Evolutionary conservation across 768 basidiomycete species (phyloP).

Genomic region (Suillus placidus): DNA sequence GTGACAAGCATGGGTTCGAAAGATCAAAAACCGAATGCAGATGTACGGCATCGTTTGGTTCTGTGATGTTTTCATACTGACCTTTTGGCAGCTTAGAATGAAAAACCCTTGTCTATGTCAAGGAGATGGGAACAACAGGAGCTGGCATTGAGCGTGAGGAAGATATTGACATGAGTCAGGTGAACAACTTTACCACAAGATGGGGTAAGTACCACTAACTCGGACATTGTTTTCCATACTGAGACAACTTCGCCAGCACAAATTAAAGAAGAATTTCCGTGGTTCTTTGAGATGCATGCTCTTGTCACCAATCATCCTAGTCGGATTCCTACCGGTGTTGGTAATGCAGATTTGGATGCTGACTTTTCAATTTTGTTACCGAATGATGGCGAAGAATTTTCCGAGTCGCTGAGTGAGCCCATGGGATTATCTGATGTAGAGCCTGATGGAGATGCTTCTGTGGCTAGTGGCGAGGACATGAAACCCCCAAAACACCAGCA

Average conservation of each 20-base stretch:
- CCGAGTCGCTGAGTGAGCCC: neutral
- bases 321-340: neutral
- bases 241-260: neutral
- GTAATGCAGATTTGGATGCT: neutral
- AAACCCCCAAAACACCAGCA: neutral
- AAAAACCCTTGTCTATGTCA: neutral
- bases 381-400: neutral
- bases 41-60: neutral
- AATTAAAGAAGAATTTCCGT: neutral
- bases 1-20: neutral
- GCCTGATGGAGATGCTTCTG: too few species aligned
- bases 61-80: neutral
- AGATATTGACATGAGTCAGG: neutral
- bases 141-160: neutral
- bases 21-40: neutral
- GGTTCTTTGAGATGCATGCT: neutral
- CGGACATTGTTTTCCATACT: neutral
- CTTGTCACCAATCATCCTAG: neutral
- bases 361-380: neutral
- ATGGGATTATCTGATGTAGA: neutral
- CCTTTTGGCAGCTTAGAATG: neutral
- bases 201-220: neutral
- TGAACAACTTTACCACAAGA: neutral
- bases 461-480: neutral
- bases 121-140: constrained; percentile 4